A percentile compares a stretch with the other conserved stretches of the same genome.
Evolutionary conservation across 352 stramenopile species (phyloP).

Genomic region (Pythium utonaiense): DNA sequence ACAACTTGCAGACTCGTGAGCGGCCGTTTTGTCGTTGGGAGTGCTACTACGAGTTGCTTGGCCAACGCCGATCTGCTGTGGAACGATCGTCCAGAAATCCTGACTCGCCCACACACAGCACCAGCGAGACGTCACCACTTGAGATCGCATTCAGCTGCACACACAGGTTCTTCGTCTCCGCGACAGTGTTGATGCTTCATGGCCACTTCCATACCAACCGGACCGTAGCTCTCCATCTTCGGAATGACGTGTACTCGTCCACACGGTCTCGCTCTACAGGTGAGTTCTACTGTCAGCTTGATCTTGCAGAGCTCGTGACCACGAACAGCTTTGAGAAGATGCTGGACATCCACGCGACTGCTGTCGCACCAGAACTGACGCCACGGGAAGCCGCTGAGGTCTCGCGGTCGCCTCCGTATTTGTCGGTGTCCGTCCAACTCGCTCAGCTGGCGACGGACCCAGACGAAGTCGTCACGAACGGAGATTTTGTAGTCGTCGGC

Average conservation of each 20-base stretch:
- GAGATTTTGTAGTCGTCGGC: slow-evolving; percentile 47
- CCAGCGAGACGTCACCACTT: not conserved
- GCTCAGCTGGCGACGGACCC: slow-evolving; percentile 33
- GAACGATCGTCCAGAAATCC: slow-evolving; percentile 26
- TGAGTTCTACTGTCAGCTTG: slow-evolving; percentile 49
- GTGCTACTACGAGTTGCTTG: slow-evolving; percentile 62
- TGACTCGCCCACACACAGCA: not conserved
- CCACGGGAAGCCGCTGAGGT: slow-evolving; percentile 49
- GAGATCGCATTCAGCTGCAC: slow-evolving; percentile 59
- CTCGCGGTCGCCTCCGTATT: slow-evolving; percentile 35
- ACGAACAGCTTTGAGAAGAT: slow-evolving; percentile 37
- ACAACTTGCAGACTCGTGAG: slow-evolving; percentile 57
- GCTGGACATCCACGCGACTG: slow-evolving; percentile 40
- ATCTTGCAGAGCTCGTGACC: slow-evolving; percentile 33
- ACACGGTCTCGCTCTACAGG: slow-evolving; percentile 38
- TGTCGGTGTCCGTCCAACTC: slow-evolving; percentile 52
- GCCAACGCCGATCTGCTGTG: slow-evolving; percentile 52
- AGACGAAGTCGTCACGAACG: slow-evolving; percentile 27
- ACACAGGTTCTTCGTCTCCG: slow-evolving; percentile 55
- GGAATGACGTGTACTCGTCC: slow-evolving; percentile 76
- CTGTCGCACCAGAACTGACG: slow-evolving; percentile 32
- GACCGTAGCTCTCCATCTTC: slow-evolving; percentile 34
- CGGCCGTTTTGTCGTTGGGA: slow-evolving; percentile 64
- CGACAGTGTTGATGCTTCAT: slow-evolving; percentile 29
- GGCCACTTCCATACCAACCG: slow-evolving; percentile 34